Evolutionary conservation across 768 basidiomycete genomes (phyloP).

Genomic region (Suillus occidentalis): DNA sequence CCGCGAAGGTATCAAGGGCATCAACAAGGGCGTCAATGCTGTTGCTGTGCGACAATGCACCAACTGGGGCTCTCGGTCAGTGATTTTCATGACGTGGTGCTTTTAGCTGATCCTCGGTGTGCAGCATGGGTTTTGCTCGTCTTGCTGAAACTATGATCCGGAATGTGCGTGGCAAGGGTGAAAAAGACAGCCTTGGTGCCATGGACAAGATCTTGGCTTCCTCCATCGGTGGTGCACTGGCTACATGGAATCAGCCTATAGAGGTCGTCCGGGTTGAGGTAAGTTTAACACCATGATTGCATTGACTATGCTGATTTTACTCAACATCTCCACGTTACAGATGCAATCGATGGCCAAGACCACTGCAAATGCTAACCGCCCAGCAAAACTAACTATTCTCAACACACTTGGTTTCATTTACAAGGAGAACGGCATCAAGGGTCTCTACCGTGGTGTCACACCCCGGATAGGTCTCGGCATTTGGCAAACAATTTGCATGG

Average conservation of each 20-base stretch:
- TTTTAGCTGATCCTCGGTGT: conserved; percentile 12
- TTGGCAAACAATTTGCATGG: conserved; percentile 99
- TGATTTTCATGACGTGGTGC: conserved; percentile 1
- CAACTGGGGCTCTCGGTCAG: conserved; percentile 89
- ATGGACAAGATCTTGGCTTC: conserved; percentile 88
- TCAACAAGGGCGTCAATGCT: conserved; percentile 99
- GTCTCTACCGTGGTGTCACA: conserved; percentile 95
- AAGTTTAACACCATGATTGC: conserved; percentile 10
- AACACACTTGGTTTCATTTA: conserved; percentile 95
- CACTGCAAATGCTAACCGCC: conserved; percentile 70
- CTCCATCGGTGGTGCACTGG: conserved; percentile 89
- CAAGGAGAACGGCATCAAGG: conserved; percentile 93
- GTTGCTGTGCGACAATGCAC: conserved; percentile 91
- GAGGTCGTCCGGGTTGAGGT: conserved; percentile 98
- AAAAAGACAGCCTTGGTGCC: conserved; percentile 70
- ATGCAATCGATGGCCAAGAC: conserved; percentile 99
- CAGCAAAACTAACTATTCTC: conserved; percentile 87
- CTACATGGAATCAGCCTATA: conserved; percentile 99
- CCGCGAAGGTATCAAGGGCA: conserved; percentile 89
- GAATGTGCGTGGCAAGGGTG: conserved; percentile 73
- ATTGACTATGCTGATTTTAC: background rate
- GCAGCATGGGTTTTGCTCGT: conserved; percentile 94
- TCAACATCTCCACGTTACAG: conserved; percentile 40
- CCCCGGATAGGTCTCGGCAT: conserved; percentile 95
- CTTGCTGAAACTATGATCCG: conserved; percentile 83